Conservation (phyloP, 148 eudicot species). For the Amaranthus palmeri region DNA sequence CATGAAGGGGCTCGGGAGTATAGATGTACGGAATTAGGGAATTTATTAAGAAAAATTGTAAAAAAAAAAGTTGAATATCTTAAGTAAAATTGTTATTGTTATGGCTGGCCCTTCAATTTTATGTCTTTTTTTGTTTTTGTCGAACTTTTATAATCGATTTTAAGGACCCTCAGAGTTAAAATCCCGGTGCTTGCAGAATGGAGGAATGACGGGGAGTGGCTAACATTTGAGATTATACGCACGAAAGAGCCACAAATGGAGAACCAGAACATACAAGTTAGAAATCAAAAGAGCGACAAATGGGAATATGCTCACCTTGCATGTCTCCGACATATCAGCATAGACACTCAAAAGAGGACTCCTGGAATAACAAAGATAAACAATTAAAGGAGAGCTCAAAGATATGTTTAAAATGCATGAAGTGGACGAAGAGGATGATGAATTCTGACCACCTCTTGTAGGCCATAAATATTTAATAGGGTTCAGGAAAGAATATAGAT, state of each 20-base stretch:
- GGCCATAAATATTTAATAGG: background rate
- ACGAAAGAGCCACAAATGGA: background rate
- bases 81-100: no score
- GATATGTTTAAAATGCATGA: background rate
- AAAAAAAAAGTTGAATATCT: no score
- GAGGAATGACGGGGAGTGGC: no score
- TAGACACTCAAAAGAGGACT: slow-evolving; percentile 95
- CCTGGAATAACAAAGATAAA: slow-evolving; percentile 38
- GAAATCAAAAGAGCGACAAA: background rate
- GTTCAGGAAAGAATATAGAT: no score
- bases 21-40: no score
- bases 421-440: background rate
- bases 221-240: background rate
- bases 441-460: background rate
- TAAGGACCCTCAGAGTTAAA: no score
- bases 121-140: no score
- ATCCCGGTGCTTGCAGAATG: no score
- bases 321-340: slow-evolving; percentile 96
- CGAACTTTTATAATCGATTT: no score
- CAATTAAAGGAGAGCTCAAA: background rate
- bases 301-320: slow-evolving; percentile 58
- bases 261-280: background rate
- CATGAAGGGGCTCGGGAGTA: no score
- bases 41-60: no score
- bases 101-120: no score